Evolutionary conservation across 306 rosid genomes (phyloP).

Genomic region (Ormosia semicastrata): DNA sequence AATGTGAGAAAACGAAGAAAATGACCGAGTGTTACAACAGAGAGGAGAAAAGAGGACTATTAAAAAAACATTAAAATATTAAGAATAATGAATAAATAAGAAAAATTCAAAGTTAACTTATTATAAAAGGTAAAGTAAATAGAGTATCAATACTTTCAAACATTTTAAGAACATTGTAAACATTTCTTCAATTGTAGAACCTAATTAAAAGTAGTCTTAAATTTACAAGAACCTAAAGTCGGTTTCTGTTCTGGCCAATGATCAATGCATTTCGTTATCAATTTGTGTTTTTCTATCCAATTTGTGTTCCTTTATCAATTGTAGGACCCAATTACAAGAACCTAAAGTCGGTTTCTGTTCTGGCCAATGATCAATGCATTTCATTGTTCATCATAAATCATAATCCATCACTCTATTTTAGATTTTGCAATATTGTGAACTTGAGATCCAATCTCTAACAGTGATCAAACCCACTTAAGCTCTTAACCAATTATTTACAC

Average conservation of each 20-base stretch:
- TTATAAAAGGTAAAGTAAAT: no score
- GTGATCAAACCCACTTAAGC: conserved; percentile 23
- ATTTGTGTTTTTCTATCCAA: background rate
- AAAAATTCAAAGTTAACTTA: no score
- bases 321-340: conserved; percentile 1
- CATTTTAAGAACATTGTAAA: no score
- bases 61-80: no score
- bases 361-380: conserved; percentile 21
- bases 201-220: background rate
- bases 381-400: conserved; percentile 3
- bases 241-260: conserved; percentile 18
- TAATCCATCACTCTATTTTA: background rate
- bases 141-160: no score
- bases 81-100: no score
- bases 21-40: no score
- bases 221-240: conserved; percentile 8
- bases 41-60: no score
- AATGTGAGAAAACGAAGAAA: no score
- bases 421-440: conserved; percentile 13
- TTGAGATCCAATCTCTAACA: background rate
- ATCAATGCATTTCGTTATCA: background rate
- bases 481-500: conserved; percentile 22
- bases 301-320: background rate
- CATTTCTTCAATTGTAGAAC: background rate
- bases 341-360: conserved; percentile 4